Percentiles rank a stretch among this genome's conserved stretches.
Conservation (phyloP, 306 rosid species). For the Dryas octopetala region DNA sequence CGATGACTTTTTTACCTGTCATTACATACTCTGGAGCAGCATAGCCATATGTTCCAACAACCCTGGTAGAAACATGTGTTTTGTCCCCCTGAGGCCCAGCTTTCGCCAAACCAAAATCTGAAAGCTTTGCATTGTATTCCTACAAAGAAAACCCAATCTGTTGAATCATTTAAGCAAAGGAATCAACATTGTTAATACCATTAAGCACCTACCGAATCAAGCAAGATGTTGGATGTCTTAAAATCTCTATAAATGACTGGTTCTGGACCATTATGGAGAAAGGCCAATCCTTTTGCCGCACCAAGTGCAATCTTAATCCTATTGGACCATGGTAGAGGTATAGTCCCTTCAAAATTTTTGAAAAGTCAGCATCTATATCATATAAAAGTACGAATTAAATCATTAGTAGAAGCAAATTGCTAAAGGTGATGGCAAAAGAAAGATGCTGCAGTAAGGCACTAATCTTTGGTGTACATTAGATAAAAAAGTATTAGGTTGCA, state of each 20-base stretch:
- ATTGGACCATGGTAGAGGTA: constrained; percentile 94
- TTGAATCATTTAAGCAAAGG: constrained; percentile 19
- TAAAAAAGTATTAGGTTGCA: background rate
- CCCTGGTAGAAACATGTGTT: constrained; percentile 95
- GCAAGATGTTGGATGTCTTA: constrained; percentile 94
- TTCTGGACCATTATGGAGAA: constrained; percentile 91
- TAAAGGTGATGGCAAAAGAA: background rate
- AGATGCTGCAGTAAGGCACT: background rate
- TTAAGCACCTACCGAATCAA: constrained; percentile 71
- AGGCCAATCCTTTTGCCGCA: constrained; percentile 95
- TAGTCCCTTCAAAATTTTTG: constrained; percentile 68
- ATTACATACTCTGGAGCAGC: constrained; percentile 98
- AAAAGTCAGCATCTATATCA: constrained; percentile 37
- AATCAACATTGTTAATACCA: background rate
- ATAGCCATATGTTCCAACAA: constrained; percentile 93
- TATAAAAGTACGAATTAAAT: constrained; percentile 7
- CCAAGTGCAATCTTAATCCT: constrained; percentile 92
- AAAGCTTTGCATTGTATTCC: constrained; percentile 97
- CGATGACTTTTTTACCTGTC: constrained; percentile 62
- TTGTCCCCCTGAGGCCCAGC: constrained; percentile 98
- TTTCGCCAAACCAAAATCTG: constrained; percentile 98
- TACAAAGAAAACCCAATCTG: constrained; percentile 23
- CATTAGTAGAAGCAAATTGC: background rate
- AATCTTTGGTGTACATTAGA: background rate
- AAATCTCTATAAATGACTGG: constrained; percentile 96